Conservation (phyloP, 2,329 filamentous ascomycete species). For the Teratosphaeria zuluensis region DNA sequence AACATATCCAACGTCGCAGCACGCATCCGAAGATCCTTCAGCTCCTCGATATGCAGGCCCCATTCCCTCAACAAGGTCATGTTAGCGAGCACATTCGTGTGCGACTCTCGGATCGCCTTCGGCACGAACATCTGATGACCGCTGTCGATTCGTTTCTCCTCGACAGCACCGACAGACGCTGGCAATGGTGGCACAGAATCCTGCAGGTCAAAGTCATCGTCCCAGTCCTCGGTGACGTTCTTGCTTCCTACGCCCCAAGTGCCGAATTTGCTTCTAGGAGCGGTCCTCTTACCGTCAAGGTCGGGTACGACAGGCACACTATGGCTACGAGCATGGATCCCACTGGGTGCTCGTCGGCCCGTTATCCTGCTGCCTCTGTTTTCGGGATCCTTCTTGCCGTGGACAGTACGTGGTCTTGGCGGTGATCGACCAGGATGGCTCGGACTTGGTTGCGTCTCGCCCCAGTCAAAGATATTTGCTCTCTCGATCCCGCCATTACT, state of each 20-base stretch:
- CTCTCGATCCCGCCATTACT: constrained; percentile 28
- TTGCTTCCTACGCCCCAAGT: constrained; percentile 76
- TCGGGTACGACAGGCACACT: constrained; percentile 67
- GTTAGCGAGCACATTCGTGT: constrained; percentile 72
- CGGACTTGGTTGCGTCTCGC: constrained; percentile 54
- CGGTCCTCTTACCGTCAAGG: constrained; percentile 41
- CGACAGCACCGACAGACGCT: constrained; percentile 13
- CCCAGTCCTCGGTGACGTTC: constrained; percentile 77
- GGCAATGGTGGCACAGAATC: constrained; percentile 35
- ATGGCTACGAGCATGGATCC: constrained; percentile 66
- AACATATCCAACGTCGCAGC: constrained; percentile 59
- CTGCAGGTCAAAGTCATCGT: constrained; percentile 76
- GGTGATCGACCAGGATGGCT: constrained; percentile 52
- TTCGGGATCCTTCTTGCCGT: constrained; percentile 65
- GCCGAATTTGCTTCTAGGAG: constrained; percentile 61
- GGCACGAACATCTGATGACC: constrained; percentile 59
- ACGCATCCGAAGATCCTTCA: constrained; percentile 66
- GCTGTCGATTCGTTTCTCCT: constrained; percentile 32
- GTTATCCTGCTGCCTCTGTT: constrained; percentile 58
- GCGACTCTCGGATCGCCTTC: constrained; percentile 67
- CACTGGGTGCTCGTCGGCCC: constrained; percentile 58
- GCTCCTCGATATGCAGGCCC: constrained; percentile 69
- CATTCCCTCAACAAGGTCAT: constrained; percentile 76
- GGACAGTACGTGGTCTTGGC: constrained; percentile 63
- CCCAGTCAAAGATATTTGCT: constrained; percentile 61